A percentile compares a stretch with the other conserved stretches of the same genome.
Conservation (phyloP, 768 basidiomycete species). For the Polyporus arcularius region DNA sequence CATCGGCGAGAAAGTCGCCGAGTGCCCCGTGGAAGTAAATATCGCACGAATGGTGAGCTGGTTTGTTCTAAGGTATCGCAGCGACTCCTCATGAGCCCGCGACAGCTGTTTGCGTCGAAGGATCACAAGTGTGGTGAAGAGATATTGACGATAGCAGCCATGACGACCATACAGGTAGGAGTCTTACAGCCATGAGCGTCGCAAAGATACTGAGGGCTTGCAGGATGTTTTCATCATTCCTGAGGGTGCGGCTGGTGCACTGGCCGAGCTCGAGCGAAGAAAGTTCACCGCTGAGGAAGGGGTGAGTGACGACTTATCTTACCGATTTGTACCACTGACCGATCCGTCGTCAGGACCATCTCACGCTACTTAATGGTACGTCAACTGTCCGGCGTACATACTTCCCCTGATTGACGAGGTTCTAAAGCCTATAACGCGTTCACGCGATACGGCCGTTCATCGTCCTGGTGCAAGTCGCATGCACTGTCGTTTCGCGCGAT, state of each 20-base stretch:
- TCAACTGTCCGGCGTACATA: background rate
- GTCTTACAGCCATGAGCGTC: background rate
- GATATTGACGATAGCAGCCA: constrained; percentile 92
- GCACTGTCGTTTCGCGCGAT: constrained; percentile 92
- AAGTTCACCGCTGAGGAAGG: constrained; percentile 99
- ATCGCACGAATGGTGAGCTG: constrained; percentile 87
- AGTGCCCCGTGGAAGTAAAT: constrained; percentile 91
- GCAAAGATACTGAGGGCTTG: background rate
- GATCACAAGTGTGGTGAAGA: constrained; percentile 92
- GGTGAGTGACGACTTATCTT: constrained; percentile 41
- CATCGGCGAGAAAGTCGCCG: constrained; percentile 85
- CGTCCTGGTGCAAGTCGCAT: constrained; percentile 91
- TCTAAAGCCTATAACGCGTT: constrained; percentile 90
- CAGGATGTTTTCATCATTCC: constrained; percentile 91
- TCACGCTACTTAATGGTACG: constrained; percentile 89
- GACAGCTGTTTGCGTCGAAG: constrained; percentile 82
- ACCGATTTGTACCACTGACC: background rate
- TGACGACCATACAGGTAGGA: constrained; percentile 85
- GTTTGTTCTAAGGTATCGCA: background rate
- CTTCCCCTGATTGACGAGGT: background rate
- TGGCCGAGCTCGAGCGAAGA: constrained; percentile 88
- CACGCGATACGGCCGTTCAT: constrained; percentile 75
- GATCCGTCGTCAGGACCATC: constrained; percentile 69
- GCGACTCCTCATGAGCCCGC: background rate
- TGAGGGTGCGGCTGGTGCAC: constrained; percentile 80